Evolutionary conservation across 768 basidiomycete species (phyloP), one percentile per base, ranked within the genome.

Genomic region (Mycena chlorophos): DNA sequence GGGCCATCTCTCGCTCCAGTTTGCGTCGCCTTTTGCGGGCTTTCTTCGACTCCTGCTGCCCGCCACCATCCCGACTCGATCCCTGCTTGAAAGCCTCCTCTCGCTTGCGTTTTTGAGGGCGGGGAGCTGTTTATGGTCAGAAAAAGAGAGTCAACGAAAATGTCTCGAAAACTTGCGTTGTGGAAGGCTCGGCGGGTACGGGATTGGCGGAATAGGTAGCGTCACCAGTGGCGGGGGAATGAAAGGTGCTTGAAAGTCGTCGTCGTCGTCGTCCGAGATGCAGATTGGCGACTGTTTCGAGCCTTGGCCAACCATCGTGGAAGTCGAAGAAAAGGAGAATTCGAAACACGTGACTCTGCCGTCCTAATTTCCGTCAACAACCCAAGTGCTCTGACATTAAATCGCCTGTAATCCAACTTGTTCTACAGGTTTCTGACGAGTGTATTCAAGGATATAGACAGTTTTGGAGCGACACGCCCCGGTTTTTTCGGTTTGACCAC

Each of bases 21-120:
- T 65, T 74, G 28, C 73, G 69, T 25, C 75, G 68, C 8, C 74
- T 67, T 60, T 79, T 80, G 54, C 71, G 72, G 16, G 72, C 70
- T 51, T 75, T 78, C 64, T 77, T 78, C 45, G 56, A 52, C 30
- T 62, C 60, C 2, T 16, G 28, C 6, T 43, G 22, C 0, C 28
- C 5, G 10, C 34, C 49, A 31, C 19, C 22, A 23, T 55, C 31
- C 26, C 34, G 27, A 27, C 12, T 49, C 25, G 17, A 23, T 19
- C 26, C 29, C 42, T 28, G 22, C 25, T 19, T 14, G 45, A 47
- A 52, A 3, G 20, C 29, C 6, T 55, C 60, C 2, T 62, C 60
- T 2, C 56, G 45, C 31, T 62, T 62, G 42, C 60, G 60, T 22
- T 62, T 62, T 46, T 57, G 60, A 14, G 46, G 48, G 28, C 37